Percentiles rank a stretch among this genome's conserved stretches.
These are phyloP conservation scores for Ophiostoma angusticollis DNA, from an alignment of 2,329 filamentous ascomycete species.

Conservation along the genomic window DNA sequence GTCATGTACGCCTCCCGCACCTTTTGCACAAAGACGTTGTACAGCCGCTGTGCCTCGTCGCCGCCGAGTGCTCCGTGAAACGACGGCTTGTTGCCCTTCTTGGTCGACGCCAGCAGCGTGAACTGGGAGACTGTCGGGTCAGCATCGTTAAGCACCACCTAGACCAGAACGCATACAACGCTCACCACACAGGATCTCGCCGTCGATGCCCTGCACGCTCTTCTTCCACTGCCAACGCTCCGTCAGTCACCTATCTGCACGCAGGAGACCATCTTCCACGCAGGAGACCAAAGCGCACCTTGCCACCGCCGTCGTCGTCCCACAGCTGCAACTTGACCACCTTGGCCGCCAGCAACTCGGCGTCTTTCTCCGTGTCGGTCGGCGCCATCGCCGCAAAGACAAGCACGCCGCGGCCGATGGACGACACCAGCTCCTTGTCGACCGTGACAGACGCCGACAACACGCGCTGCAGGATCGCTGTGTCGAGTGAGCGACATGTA, in stretches of 20 bases:
- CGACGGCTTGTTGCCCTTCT: constrained; percentile 89
- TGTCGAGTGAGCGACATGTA: constrained; percentile 5
- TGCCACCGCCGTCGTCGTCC: constrained; percentile 64
- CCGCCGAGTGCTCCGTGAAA: constrained; percentile 80
- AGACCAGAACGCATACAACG: neutral
- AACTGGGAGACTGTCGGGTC: constrained; percentile 73
- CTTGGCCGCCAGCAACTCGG: constrained; percentile 69
- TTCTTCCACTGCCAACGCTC: constrained; percentile 57
- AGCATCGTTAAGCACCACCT: neutral
- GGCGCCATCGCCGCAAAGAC: constrained; percentile 87
- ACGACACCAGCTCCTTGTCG: constrained; percentile 78
- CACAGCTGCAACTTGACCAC: constrained; percentile 83
- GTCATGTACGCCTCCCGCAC: constrained; percentile 58
- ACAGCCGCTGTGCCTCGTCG: constrained; percentile 66
- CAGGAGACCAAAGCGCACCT: no score
- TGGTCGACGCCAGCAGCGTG: constrained; percentile 82
- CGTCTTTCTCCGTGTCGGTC: constrained; percentile 81
- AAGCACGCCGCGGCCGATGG: constrained; percentile 78
- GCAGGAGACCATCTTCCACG: no score
- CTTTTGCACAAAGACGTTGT: constrained; percentile 69
- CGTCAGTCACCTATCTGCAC: neutral
- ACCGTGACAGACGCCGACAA: constrained; percentile 93
- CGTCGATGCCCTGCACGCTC: constrained; percentile 74
- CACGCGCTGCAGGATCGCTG: constrained; percentile 86
- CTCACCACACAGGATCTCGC: constrained; percentile 88